Conservation (phyloP, 805 yeast genomes). For the Komagataella ulmi region DNA sequence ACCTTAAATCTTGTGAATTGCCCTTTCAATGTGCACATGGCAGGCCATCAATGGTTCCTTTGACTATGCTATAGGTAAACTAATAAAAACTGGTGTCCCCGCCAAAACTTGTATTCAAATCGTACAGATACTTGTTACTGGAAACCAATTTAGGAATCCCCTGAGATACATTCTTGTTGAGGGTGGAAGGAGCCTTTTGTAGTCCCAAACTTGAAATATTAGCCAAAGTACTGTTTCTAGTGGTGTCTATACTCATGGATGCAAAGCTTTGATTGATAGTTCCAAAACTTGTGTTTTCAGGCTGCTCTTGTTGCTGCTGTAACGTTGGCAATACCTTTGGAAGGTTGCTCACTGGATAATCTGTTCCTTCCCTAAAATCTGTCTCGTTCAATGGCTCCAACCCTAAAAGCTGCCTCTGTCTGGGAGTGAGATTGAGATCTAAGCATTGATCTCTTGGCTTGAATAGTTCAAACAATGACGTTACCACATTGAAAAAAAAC, state of each 20-base stretch:
- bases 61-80: slow-evolving; percentile 7
- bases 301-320: background rate
- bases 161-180: background rate
- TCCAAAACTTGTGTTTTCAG: background rate
- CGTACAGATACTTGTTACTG: background rate
- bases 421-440: slow-evolving; percentile 33
- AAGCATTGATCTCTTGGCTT: slow-evolving; percentile 34
- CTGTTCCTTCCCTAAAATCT: background rate
- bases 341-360: background rate
- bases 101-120: background rate
- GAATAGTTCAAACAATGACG: slow-evolving; percentile 16
- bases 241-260: background rate
- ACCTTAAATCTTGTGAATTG: slow-evolving; percentile 31
- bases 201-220: background rate
- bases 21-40: slow-evolving; percentile 88
- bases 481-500: slow-evolving; percentile 15
- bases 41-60: slow-evolving; percentile 57
- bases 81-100: background rate
- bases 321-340: background rate
- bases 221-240: background rate
- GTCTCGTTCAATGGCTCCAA: slow-evolving; percentile 11
- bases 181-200: background rate
- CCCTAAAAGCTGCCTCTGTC: slow-evolving; percentile 33
- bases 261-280: background rate
- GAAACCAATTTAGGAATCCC: background rate